Percentiles rank a stretch among this genome's conserved stretches.
Evolutionary conservation across 2,329 filamentous ascomycete genomes (phyloP).

Genomic region (Trichoderma sp.): DNA sequence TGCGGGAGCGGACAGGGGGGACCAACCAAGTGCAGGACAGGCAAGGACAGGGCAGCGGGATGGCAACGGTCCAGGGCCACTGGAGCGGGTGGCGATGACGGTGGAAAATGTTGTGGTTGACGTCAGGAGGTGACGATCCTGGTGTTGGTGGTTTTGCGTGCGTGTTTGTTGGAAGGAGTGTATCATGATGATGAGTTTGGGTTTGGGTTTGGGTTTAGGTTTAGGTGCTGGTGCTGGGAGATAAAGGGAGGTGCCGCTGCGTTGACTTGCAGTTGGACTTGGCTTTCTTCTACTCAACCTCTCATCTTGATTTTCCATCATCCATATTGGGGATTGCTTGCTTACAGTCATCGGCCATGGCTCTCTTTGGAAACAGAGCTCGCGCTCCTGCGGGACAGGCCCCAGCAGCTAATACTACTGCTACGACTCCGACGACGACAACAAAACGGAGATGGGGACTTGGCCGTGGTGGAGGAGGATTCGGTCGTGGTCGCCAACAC

Average conservation of each 20-base stretch:
- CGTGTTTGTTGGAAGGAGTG: background rate
- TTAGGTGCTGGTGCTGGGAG: background rate
- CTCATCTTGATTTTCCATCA: background rate
- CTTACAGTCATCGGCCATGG: background rate
- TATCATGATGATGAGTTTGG: background rate
- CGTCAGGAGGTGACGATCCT: conserved; percentile 9
- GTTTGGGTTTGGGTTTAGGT: background rate
- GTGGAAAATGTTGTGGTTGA: background rate
- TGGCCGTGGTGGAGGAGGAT: background rate
- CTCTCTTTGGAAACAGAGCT: conserved; percentile 11
- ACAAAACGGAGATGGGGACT: background rate
- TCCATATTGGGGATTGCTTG: background rate
- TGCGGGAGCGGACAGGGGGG: conserved; percentile 2
- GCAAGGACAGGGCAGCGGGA: background rate
- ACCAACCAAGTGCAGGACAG: background rate
- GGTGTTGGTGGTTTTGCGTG: background rate
- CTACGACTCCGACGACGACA: background rate
- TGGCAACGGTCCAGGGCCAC: background rate
- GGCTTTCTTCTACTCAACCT: background rate
- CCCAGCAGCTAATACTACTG: background rate
- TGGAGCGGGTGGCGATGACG: conserved; percentile 3
- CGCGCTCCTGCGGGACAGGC: background rate
- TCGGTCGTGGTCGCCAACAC: background rate
- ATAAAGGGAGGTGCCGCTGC: background rate
- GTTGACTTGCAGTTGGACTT: background rate